phyloP scores from a whole-genome alignment of 2,329 filamentous ascomycete genomes.

The Macrophomina pseudophaseolina region DNA sequence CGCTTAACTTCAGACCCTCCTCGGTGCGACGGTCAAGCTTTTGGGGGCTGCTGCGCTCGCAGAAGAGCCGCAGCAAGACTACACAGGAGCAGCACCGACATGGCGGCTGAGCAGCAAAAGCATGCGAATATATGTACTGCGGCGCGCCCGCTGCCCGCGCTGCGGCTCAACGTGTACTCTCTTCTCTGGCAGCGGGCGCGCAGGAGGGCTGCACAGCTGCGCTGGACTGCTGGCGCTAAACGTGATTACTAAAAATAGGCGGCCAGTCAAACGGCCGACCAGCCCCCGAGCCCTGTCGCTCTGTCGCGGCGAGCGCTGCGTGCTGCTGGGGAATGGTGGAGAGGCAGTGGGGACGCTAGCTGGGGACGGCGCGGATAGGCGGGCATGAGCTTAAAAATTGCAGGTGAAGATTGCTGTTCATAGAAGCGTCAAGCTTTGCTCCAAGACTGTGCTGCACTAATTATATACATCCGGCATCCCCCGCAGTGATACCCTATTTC shows the following conservation, averaged over 20 bases:
- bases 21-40: constrained; percentile 22
- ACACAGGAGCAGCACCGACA: constrained; percentile 6
- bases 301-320: not conserved
- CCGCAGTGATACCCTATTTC: constrained; percentile 10
- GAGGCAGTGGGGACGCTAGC: not conserved
- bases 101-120: constrained; percentile 7
- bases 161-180: constrained; percentile 4
- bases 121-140: constrained; percentile 8
- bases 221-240: constrained; percentile 14
- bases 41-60: constrained; percentile 19
- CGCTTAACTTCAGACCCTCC: constrained; percentile 19
- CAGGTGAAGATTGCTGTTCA: constrained; percentile 8
- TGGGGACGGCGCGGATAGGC: not conserved
- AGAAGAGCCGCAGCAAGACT: constrained; percentile 13
- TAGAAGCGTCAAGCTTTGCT: constrained; percentile 11
- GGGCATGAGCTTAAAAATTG: constrained; percentile 11
- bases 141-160: not conserved
- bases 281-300: not conserved
- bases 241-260: constrained; percentile 20
- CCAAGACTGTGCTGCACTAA: constrained; percentile 5
- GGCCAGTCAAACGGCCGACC: constrained; percentile 1
- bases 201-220: not conserved
- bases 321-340: constrained; percentile 2
- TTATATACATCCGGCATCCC: constrained; percentile 2
- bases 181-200: not conserved